Conservation (phyloP, 495 filamentous ascomycete genomes). For the Aspergillus avenaceus region DNA sequence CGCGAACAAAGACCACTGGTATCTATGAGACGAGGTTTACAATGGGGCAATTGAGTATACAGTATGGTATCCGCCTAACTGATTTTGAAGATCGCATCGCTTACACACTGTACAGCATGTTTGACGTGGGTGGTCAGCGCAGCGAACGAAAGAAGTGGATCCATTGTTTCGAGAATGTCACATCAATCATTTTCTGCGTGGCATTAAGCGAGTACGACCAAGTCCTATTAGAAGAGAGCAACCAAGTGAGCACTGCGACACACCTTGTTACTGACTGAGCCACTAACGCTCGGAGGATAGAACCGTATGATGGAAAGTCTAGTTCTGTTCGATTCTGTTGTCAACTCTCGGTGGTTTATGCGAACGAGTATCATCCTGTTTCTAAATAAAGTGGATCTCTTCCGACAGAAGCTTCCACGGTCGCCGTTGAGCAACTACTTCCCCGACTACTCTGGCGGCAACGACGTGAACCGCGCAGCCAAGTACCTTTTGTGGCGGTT, state of each 20-base stretch:
- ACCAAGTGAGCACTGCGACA: slow-evolving; percentile 62
- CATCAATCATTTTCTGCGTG: slow-evolving; percentile 99
- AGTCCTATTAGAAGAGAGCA: slow-evolving; percentile 91
- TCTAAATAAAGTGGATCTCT: slow-evolving; percentile 97
- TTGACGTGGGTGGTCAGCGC: slow-evolving; percentile 94
- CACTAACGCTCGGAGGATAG: slow-evolving; percentile 35
- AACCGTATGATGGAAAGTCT: slow-evolving; percentile 99
- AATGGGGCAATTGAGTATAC: slow-evolving; percentile 97
- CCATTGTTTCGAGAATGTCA: slow-evolving; percentile 99
- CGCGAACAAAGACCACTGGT: slow-evolving; percentile 97
- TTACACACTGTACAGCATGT: slow-evolving; percentile 67
- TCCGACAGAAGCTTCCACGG: slow-evolving; percentile 86
- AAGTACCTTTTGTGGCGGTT: slow-evolving; percentile 98
- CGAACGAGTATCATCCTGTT: slow-evolving; percentile 97
- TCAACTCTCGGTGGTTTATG: slow-evolving; percentile 99
- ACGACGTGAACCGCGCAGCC: slow-evolving; percentile 94
- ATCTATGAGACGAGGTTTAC: slow-evolving; percentile 98
- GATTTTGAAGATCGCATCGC: not conserved
- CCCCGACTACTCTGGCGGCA: slow-evolving; percentile 94
- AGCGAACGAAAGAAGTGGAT: slow-evolving; percentile 99
- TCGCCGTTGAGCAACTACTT: slow-evolving; percentile 92
- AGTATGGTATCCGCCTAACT: slow-evolving; percentile 55
- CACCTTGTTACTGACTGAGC: not conserved
- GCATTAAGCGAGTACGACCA: slow-evolving; percentile 98
- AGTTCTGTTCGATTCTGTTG: slow-evolving; percentile 96